Evolutionary conservation across 805 yeast species (phyloP).

Genomic region (Ogataea pignaliae): DNA sequence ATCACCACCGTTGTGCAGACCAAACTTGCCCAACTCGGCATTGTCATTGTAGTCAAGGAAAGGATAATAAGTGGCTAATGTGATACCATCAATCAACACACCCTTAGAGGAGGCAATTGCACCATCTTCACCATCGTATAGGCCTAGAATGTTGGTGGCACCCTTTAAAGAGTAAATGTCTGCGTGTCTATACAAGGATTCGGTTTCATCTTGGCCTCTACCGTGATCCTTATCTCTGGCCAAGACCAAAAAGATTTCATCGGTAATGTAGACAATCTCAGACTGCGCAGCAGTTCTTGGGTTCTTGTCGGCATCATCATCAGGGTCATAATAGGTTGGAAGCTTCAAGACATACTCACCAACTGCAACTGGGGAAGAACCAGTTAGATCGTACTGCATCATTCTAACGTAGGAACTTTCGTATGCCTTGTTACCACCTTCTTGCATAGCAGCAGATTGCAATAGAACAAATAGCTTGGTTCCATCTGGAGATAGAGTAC

Average conservation of each 20-base stretch:
- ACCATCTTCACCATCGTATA: constrained; percentile 25
- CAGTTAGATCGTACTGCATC: constrained; percentile 25
- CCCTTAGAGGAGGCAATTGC: constrained; percentile 25
- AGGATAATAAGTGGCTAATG: constrained; percentile 24
- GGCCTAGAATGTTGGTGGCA: constrained; percentile 28
- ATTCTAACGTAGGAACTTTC: constrained; percentile 20
- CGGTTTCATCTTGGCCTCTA: constrained; percentile 18
- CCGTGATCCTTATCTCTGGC: constrained; percentile 29
- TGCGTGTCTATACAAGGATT: constrained; percentile 25
- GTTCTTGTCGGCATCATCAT: constrained; percentile 16
- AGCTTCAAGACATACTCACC: constrained; percentile 28
- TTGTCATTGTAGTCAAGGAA: constrained; percentile 24
- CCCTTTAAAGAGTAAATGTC: constrained; percentile 24
- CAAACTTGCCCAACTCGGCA: constrained; percentile 26
- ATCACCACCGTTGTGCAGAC: constrained; percentile 31
- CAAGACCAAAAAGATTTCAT: constrained; percentile 25
- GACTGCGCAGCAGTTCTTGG: constrained; percentile 30
- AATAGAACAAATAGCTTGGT: constrained; percentile 21
- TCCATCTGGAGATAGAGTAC: constrained; percentile 29
- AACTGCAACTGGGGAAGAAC: constrained; percentile 14
- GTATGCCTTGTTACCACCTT: constrained; percentile 27
- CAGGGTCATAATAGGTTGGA: constrained; percentile 25
- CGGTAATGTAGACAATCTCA: constrained; percentile 25
- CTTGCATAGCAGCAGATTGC: constrained; percentile 30
- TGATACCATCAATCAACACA: constrained; percentile 17